These are phyloP conservation scores for Epicoccum sorghinum DNA, from an alignment of 2,329 filamentous ascomycete genomes.

Conservation along the genomic window DNA sequence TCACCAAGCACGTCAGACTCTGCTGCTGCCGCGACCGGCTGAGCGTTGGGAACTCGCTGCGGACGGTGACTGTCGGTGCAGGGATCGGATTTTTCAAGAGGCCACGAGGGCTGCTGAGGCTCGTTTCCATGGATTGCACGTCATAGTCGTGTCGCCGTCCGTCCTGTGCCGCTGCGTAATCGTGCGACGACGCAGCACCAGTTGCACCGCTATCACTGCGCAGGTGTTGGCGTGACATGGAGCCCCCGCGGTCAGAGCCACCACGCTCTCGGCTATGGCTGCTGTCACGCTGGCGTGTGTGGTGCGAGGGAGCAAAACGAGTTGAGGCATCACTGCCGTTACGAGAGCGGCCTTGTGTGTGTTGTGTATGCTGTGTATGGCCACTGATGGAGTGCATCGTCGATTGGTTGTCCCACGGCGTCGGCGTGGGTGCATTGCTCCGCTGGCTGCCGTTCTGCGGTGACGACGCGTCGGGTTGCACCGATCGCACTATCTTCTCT, in stretches of 20 bases:
- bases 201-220: conserved; percentile 82
- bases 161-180: conserved; percentile 78
- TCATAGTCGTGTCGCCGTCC: conserved; percentile 90
- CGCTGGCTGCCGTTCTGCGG: conserved; percentile 37
- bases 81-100: conserved; percentile 85
- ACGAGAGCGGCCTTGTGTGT: conserved; percentile 49
- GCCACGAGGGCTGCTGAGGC: conserved; percentile 73
- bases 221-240: conserved; percentile 59
- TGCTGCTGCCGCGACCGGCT: conserved; percentile 92
- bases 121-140: conserved; percentile 92
- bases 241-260: conserved; percentile 48
- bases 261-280: conserved; percentile 47
- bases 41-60: conserved; percentile 95
- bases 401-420: conserved; percentile 69
- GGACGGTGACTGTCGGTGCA: conserved; percentile 86
- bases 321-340: conserved; percentile 43
- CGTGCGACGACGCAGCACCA: conserved; percentile 72
- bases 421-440: conserved; percentile 63
- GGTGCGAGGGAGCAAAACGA: conserved; percentile 36
- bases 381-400: conserved; percentile 52
- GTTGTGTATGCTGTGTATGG: conserved; percentile 47
- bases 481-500: conserved; percentile 96
- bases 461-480: conserved; percentile 65
- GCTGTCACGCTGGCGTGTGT: conserved; percentile 43
- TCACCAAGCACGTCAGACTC: conserved; percentile 90